phyloP scores from a whole-genome alignment of 345 rosid species.

The Turritis glabra region DNA sequence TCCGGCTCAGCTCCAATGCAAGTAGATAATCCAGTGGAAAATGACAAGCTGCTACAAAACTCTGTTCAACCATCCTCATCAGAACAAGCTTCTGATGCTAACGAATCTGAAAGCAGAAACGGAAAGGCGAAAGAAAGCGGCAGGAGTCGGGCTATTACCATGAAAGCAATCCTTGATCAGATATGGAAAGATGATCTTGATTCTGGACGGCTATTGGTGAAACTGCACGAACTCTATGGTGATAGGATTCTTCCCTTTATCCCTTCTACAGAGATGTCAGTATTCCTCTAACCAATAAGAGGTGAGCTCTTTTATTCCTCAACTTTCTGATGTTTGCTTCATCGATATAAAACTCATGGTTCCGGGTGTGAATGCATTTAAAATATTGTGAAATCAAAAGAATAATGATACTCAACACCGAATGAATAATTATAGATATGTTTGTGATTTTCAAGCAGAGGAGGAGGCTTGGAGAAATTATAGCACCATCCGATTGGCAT shows the following conservation, averaged over 20 bases:
- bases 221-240: conserved; percentile 69
- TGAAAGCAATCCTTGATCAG: conserved; percentile 56
- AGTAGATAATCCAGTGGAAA: conserved; percentile 39
- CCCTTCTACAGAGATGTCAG: conserved; percentile 75
- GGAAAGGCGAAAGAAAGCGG: conserved; percentile 34
- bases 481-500: conserved; percentile 49
- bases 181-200: conserved; percentile 83
- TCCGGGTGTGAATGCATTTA: neutral
- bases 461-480: conserved; percentile 4
- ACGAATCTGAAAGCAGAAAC: conserved; percentile 30
- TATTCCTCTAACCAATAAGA: conserved; percentile 55
- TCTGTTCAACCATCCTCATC: conserved; percentile 46
- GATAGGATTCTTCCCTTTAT: conserved; percentile 70
- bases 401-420: neutral
- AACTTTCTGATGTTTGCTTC: no score
- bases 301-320: no score
- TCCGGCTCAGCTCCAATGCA: conserved; percentile 44
- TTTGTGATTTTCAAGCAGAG: conserved; percentile 14
- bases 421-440: neutral
- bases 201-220: conserved; percentile 62
- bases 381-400: neutral
- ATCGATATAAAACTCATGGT: neutral
- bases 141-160: conserved; percentile 39
- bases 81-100: conserved; percentile 39
- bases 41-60: conserved; percentile 42